These are phyloP conservation scores for Vairimorpha apis DNA, from an alignment of 371 early-diverging fungal species.

Conservation along the genomic window DNA sequence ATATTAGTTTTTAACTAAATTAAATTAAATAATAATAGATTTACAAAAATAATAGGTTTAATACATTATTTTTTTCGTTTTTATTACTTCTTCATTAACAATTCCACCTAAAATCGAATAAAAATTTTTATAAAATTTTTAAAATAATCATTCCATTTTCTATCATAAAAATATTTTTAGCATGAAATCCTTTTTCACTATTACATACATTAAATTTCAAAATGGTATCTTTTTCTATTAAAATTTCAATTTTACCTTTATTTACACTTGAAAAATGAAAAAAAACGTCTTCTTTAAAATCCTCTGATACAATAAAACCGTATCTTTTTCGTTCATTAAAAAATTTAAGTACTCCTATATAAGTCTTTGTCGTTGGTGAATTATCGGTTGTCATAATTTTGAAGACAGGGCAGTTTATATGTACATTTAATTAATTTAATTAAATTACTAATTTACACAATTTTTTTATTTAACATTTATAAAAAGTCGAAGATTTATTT, in stretches of 20 bases:
- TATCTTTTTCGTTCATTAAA: conserved; percentile 29
- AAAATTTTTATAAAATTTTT: neutral
- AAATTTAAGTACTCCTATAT: conserved; percentile 40
- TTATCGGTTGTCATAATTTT: too few species aligned
- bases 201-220: conserved; percentile 24
- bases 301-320: conserved; percentile 33
- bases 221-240: conserved; percentile 9
- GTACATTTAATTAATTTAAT: too few species aligned
- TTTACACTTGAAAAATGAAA: conserved; percentile 32
- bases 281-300: conserved; percentile 34
- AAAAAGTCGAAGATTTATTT: too few species aligned
- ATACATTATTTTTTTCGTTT: neutral
- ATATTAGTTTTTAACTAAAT: too few species aligned
- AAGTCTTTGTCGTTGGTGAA: too few species aligned
- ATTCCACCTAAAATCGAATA: neutral
- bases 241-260: neutral
- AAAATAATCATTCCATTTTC: neutral
- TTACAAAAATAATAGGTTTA: too few species aligned
- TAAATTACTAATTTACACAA: too few species aligned
- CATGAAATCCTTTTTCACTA: conserved; percentile 21
- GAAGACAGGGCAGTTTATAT: too few species aligned
- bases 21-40: too few species aligned
- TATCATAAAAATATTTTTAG: conserved; percentile 15
- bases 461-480: too few species aligned
- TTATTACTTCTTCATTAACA: neutral